phyloP scores from a whole-genome alignment of 225 moss, liverwort and hornwort species.

The Polytrichum commune region DNA sequence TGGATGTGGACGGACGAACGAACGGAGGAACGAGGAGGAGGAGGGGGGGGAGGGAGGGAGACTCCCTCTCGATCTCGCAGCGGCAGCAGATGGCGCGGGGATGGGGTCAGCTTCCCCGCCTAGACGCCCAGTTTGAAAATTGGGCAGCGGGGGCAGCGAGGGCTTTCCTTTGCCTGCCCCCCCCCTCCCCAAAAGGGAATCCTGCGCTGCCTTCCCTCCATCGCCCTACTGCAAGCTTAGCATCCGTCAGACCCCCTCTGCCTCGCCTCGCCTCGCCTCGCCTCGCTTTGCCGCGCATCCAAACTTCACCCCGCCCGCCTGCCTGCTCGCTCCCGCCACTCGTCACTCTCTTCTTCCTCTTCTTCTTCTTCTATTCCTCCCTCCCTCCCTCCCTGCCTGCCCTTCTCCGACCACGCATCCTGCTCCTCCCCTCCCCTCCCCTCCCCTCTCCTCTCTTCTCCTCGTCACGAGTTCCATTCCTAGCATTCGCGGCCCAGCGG shows the following conservation, averaged over 20 bases:
- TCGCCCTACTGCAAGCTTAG: neutral
- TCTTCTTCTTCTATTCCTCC: neutral
- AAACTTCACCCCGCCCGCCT: neutral
- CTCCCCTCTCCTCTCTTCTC: neutral
- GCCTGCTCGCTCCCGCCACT: constrained; percentile 2
- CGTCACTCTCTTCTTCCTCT: neutral
- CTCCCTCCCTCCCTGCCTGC: neutral
- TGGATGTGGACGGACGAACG: neutral
- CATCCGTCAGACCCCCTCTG: too few relatives aligned
- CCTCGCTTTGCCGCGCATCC: neutral
- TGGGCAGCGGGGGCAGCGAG: neutral
- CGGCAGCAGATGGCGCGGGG: neutral
- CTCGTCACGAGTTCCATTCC: neutral
- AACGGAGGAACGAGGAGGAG: too few relatives aligned
- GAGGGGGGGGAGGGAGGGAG: too few relatives aligned
- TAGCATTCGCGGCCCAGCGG: neutral
- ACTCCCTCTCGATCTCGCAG: too few relatives aligned
- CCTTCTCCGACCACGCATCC: constrained; percentile 22
- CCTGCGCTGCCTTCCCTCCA: neutral
- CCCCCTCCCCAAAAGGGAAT: neutral
- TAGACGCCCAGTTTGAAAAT: constrained; percentile 1
- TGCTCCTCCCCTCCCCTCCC: constrained; percentile 16
- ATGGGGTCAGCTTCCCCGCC: constrained; percentile 3
- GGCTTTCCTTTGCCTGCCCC: neutral
- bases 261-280: too few relatives aligned